Base-by-base conservation (phyloP, 306 rosid genomes). In the Lagenaria siceraria region DNA sequence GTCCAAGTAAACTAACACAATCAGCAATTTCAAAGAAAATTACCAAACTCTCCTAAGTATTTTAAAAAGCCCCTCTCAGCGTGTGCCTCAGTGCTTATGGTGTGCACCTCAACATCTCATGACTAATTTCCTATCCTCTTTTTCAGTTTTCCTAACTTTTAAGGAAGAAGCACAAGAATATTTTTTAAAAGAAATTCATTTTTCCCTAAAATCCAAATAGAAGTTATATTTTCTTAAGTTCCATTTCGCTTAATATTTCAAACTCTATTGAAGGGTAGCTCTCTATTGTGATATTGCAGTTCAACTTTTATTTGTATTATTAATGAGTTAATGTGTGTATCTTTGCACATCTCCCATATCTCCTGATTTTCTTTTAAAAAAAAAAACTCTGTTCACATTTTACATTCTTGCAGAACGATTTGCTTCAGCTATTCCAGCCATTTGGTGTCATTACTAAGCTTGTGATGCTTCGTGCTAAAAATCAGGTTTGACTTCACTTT, bases 391-490 rank as follows among this genome's bases (percentile, higher is more conserved):
- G 17, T 19, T 36, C 48, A 49, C 29, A 46, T 84, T 27, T 83
- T 33, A 29, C 35, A 29, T 51, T 74, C 56, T 56, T 64, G 82
- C 89, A 96, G 99, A 96, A 96, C 79, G 99, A 96, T 88, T 85
- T 96, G 79, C 99, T 96, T 76, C 99, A 90, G 87, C 87, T 96
- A 87, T 96, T 96, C 87, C 97, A 92, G 86, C 96, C 98, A 63
- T 92, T 96, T 81, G 99, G 99, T 79, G 98, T 92, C 77, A 92
- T 96, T 82, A 96, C 96, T 49, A 96, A 96, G 90, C 99, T 96
- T 78, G 99, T 96, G 78, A 92, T 96, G 98, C 91, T 96, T 82
- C 98, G 99, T 33, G 97, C 99, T 2, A 96, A 96, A 85, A 96
- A 96, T 83, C 99, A 96, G 99, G 99, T 96, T 81, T 60, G 55